Conservation (phyloP, 2,329 filamentous ascomycete species). For the Xylariaceae sp. region DNA sequence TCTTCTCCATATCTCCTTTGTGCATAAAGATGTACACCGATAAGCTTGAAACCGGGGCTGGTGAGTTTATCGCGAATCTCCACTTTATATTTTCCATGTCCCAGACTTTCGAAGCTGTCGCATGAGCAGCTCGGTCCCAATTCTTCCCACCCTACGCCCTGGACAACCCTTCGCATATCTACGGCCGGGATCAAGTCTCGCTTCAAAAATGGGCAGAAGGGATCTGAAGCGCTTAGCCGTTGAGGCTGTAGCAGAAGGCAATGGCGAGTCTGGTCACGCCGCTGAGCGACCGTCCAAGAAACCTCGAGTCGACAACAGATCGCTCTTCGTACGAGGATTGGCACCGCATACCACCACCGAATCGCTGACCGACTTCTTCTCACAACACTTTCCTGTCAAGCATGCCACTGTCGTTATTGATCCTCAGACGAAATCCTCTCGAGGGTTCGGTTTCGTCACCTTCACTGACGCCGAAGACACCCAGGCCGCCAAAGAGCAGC, state of each 20-base stretch:
- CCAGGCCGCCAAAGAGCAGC: conserved; percentile 68
- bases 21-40: too few species aligned
- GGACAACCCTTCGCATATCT: not conserved
- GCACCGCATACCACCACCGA: conserved; percentile 75
- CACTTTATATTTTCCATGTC: conserved; percentile 23
- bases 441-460: conserved; percentile 94
- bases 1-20: not conserved
- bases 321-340: conserved; percentile 87
- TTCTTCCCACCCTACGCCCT: not conserved
- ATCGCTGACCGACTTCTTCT: conserved; percentile 81
- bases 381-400: conserved; percentile 88
- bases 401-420: conserved; percentile 92
- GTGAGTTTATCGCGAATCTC: conserved; percentile 9
- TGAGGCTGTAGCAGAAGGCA: conserved; percentile 8
- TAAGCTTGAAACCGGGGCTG: too few species aligned
- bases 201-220: conserved; percentile 19
- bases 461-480: conserved; percentile 93
- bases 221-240: conserved; percentile 24
- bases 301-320: conserved; percentile 55
- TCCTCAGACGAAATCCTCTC: conserved; percentile 75
- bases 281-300: conserved; percentile 46
- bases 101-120: not conserved
- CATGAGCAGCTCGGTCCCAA: not conserved
- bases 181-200: not conserved
- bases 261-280: conserved; percentile 22